phyloP scores from a whole-genome alignment of 192 early-diverging fungal species.

The Backusella macrospora region DNA sequence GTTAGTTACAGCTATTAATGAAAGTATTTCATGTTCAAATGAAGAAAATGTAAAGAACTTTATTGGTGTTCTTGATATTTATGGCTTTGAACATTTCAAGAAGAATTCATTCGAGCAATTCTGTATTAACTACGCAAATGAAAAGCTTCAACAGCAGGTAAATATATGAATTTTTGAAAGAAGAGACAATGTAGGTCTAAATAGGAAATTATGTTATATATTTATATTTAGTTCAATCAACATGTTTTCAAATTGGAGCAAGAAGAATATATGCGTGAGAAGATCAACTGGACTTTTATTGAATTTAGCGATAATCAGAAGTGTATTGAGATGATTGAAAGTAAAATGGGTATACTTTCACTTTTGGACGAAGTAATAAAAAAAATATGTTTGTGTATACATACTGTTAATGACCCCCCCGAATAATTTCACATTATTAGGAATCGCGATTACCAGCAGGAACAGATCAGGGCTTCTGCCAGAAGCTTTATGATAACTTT shows the following conservation, averaged over 20 bases:
- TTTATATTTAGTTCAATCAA: slow-evolving; percentile 77
- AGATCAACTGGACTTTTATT: slow-evolving; percentile 98
- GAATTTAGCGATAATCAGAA: slow-evolving; percentile 99
- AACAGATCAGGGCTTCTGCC: slow-evolving; percentile 80
- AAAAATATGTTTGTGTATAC: neutral
- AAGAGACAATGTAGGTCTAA: neutral
- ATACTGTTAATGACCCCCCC: neutral
- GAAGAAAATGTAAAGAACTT: slow-evolving; percentile 56
- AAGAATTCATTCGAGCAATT: slow-evolving; percentile 99
- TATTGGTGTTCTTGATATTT: slow-evolving; percentile 99
- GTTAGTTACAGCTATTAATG: slow-evolving; percentile 90
- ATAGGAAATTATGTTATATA: neutral
- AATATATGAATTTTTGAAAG: neutral
- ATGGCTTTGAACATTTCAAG: slow-evolving; percentile 99
- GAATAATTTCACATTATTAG: slow-evolving; percentile 22
- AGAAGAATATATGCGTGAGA: slow-evolving; percentile 96
- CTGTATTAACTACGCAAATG: slow-evolving; percentile 97
- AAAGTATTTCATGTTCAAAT: slow-evolving; percentile 67
- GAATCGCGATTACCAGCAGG: slow-evolving; percentile 81
- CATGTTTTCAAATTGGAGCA: slow-evolving; percentile 99
- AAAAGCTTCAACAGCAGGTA: slow-evolving; percentile 93
- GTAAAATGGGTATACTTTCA: slow-evolving; percentile 89
- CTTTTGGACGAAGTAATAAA: slow-evolving; percentile 90
- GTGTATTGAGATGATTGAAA: slow-evolving; percentile 99
- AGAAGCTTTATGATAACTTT: slow-evolving; percentile 90